A percentile compares a stretch with the other conserved stretches of the same genome.
These are phyloP conservation scores for Penicillium olsonii DNA, from an alignment of 2,329 filamentous ascomycete genomes.

Conservation along the genomic window DNA sequence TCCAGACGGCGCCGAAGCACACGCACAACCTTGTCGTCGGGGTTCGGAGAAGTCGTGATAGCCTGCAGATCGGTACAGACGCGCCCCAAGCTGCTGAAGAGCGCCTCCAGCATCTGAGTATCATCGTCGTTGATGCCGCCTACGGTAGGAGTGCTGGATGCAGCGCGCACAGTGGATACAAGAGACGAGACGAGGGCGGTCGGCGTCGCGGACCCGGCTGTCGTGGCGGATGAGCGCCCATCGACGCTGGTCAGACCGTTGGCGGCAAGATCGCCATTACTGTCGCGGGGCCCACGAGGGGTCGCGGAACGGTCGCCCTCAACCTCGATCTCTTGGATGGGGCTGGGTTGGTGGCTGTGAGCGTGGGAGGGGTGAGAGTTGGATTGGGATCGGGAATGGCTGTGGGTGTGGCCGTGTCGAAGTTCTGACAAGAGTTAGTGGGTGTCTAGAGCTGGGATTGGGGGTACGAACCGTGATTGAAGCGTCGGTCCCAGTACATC, in stretches of 20 bases:
- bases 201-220: constrained; percentile 32
- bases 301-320: constrained; percentile 24
- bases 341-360: constrained; percentile 19
- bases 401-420: constrained; percentile 23
- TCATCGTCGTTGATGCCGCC: constrained; percentile 54
- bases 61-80: constrained; percentile 55
- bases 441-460: background rate
- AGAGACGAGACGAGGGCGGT: constrained; percentile 36
- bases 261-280: constrained; percentile 3
- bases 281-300: constrained; percentile 20
- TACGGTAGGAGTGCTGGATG: constrained; percentile 26
- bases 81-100: constrained; percentile 52
- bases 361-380: constrained; percentile 10
- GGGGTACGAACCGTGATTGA: constrained; percentile 33
- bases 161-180: constrained; percentile 41
- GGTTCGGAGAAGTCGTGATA: constrained; percentile 54
- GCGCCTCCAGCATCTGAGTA: constrained; percentile 57
- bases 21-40: constrained; percentile 56
- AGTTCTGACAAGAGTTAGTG: constrained; percentile 28
- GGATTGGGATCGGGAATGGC: constrained; percentile 19
- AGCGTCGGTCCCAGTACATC: constrained; percentile 41
- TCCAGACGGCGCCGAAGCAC: constrained; percentile 73
- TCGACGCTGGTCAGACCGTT: constrained; percentile 27
- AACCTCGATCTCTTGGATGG: constrained; percentile 14
- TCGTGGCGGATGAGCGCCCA: constrained; percentile 28